phyloP scores from a whole-genome alignment of 2,329 filamentous ascomycete genomes.

The Ophiostoma sp. region DNA sequence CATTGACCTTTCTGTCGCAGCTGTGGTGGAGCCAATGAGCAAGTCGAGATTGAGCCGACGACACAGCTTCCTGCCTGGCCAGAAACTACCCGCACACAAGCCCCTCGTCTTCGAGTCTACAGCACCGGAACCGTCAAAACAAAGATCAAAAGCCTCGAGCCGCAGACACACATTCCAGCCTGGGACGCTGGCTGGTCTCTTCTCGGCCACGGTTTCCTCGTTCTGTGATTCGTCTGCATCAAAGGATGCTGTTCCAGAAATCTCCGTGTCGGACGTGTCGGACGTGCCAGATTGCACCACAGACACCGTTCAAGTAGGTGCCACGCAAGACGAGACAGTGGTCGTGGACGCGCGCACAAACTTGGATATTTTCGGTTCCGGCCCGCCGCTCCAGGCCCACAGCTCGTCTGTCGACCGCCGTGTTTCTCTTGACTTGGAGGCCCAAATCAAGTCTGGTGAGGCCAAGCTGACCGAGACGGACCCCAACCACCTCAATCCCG shows the following conservation, averaged over 20 bases:
- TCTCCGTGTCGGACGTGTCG: slow-evolving; percentile 5
- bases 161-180: slow-evolving; percentile 24
- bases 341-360: slow-evolving; percentile 35
- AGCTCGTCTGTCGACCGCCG: slow-evolving; percentile 1
- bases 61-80: slow-evolving; percentile 29
- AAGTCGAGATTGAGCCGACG: slow-evolving; percentile 25
- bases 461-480: background rate
- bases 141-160: background rate
- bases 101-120: background rate
- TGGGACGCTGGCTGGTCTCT: background rate
- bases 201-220: background rate
- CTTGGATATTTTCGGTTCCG: slow-evolving; percentile 35
- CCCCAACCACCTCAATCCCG: background rate
- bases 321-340: slow-evolving; percentile 19
- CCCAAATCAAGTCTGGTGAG: background rate
- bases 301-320: background rate
- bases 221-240: background rate
- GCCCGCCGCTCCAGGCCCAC: slow-evolving; percentile 20
- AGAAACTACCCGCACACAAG: background rate
- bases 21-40: slow-evolving; percentile 19
- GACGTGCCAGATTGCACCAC: background rate
- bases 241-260: background rate
- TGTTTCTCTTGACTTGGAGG: slow-evolving; percentile 15
- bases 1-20: background rate
- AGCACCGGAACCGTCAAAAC: background rate